phyloP scores from a whole-genome alignment of 1,284 basidiomycete species.

The Prillingera fragicola region DNA sequence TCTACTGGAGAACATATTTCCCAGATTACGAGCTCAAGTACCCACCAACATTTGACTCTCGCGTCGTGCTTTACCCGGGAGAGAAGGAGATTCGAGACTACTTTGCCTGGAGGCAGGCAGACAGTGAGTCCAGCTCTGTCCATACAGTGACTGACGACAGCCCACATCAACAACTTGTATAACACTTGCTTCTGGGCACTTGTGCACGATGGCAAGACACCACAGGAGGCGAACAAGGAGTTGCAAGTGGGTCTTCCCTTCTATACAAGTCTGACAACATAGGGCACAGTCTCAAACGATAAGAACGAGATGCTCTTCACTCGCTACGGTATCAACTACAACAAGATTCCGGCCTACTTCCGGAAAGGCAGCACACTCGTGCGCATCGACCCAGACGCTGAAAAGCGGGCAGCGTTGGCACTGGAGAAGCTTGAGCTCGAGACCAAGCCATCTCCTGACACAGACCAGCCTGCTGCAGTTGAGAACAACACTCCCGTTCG shows the following conservation, averaged over 20 bases:
- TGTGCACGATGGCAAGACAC: constrained; percentile 69
- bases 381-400: constrained; percentile 46
- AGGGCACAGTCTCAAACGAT: constrained; percentile 81
- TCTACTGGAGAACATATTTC: constrained; percentile 76
- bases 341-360: constrained; percentile 64
- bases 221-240: constrained; percentile 73
- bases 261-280: constrained; percentile 16
- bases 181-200: constrained; percentile 96
- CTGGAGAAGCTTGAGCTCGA: no score
- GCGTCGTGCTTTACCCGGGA: constrained; percentile 78
- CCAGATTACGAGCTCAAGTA: constrained; percentile 62
- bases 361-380: constrained; percentile 82
- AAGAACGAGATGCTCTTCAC: constrained; percentile 89
- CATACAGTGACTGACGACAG: constrained; percentile 49
- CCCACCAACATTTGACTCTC: constrained; percentile 87
- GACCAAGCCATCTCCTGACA: no score
- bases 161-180: constrained; percentile 97
- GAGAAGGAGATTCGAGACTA: constrained; percentile 76
- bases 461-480: no score
- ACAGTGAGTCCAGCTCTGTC: constrained; percentile 62
- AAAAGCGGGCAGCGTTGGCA: neutral
- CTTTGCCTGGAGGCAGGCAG: constrained; percentile 90
- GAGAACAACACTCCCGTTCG: no score
- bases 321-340: constrained; percentile 83
- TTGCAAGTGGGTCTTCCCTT: constrained; percentile 58